A percentile compares a stretch with the other conserved stretches of the same genome.
phyloP scores from a whole-genome alignment of 441 rosid genomes.

The Populus hybrid region DNA sequence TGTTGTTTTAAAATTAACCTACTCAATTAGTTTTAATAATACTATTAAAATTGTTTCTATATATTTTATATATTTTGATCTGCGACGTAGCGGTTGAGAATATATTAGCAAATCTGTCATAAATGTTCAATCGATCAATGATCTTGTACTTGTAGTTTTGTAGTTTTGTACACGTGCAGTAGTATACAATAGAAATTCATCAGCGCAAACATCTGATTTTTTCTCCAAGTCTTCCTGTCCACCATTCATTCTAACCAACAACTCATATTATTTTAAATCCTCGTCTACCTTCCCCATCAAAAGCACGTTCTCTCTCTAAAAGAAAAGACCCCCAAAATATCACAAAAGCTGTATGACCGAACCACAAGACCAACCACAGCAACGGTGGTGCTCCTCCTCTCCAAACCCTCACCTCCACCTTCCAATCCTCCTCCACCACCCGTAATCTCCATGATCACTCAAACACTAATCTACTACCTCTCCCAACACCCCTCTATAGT shows the following conservation, averaged over 20 bases:
- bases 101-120: too few relatives aligned
- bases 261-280: neutral
- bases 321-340: neutral
- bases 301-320: neutral
- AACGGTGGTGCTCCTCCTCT: constrained; percentile 13
- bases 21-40: too few relatives aligned
- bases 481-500: constrained; percentile 72
- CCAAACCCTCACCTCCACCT: constrained; percentile 11
- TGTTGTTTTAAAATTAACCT: too few relatives aligned
- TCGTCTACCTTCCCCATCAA: neutral
- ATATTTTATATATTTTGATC: too few relatives aligned
- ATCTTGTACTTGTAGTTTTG: too few relatives aligned
- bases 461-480: constrained; percentile 48
- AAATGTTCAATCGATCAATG: too few relatives aligned
- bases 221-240: neutral
- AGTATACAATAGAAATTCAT: neutral
- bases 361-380: neutral
- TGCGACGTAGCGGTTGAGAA: too few relatives aligned
- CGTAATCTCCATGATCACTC: neutral
- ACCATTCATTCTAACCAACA: neutral
- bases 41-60: too few relatives aligned
- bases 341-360: neutral
- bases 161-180: too few relatives aligned
- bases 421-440: constrained; percentile 15
- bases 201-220: neutral